Evolutionary conservation across 2,329 filamentous ascomycete genomes (phyloP).

Genomic region (Neurospora crassa): DNA sequence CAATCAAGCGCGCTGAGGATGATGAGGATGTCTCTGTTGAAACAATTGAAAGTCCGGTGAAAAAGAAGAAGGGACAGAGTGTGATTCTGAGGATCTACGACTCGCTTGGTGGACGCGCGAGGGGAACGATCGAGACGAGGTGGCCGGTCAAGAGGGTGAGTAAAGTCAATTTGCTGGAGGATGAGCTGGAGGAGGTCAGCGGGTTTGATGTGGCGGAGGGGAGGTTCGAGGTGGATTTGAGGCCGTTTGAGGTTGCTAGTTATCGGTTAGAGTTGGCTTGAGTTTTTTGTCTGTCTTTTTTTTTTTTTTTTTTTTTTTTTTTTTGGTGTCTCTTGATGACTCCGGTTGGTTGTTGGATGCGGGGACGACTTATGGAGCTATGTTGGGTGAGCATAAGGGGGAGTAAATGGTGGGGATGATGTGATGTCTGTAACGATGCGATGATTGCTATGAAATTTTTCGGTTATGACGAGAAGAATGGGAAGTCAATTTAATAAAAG

Average conservation of each 20-base stretch:
- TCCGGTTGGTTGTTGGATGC: neutral
- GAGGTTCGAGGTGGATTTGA: conserved; percentile 53
- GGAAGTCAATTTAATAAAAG: neutral
- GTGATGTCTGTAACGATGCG: neutral
- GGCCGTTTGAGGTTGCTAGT: conserved; percentile 79
- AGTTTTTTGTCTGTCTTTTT: neutral
- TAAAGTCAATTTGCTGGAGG: conserved; percentile 83
- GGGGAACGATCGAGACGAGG: conserved; percentile 57
- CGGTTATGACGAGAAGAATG: neutral
- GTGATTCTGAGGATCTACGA: conserved; percentile 84
- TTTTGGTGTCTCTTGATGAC: neutral
- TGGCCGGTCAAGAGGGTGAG: conserved; percentile 66
- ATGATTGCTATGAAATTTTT: neutral
- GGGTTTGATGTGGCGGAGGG: conserved; percentile 28
- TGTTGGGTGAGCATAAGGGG: neutral
- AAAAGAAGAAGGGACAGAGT: conserved; percentile 61
- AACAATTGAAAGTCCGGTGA: conserved; percentile 25
- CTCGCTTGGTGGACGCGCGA: conserved; percentile 70
- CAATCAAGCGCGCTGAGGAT: conserved; percentile 87
- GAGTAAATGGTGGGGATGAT: neutral
- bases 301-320: neutral
- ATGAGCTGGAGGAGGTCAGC: conserved; percentile 62
- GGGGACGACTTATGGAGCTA: neutral
- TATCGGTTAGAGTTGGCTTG: conserved; percentile 31
- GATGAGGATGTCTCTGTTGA: conserved; percentile 62